phyloP scores from a whole-genome alignment of 2,329 filamentous ascomycete species.

The Colletotrichum sp. region DNA sequence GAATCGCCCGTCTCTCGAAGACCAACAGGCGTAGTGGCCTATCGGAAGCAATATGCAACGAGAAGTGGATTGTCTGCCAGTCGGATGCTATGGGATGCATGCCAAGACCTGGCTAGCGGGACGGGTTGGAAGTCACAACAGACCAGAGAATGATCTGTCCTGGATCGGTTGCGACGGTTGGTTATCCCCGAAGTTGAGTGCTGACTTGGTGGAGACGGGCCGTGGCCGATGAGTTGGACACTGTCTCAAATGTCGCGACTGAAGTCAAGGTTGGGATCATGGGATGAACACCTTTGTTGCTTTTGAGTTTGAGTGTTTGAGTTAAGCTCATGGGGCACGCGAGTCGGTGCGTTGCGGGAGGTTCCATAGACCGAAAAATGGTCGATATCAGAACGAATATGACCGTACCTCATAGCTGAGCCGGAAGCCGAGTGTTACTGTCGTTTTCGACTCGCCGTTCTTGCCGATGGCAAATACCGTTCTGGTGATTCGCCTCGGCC shows the following conservation, averaged over 20 bases:
- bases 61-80: neutral
- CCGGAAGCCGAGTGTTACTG: neutral
- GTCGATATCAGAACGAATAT: neutral
- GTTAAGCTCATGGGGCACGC: neutral
- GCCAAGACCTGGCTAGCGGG: neutral
- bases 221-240: neutral
- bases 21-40: neutral
- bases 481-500: neutral
- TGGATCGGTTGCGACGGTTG: neutral
- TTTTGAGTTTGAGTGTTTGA: neutral
- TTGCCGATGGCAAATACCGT: neutral
- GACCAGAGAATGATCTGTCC: neutral
- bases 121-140: neutral
- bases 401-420: neutral
- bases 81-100: neutral
- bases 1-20: neutral
- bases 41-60: neutral
- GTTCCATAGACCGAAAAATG: neutral
- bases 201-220: neutral
- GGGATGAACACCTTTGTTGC: neutral
- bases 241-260: neutral
- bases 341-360: neutral
- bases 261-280: neutral
- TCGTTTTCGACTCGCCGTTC: neutral
- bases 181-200: neutral